Percentiles rank a stretch among this genome's conserved stretches.
These are phyloP conservation scores for Teunomyces barrocoloradensis DNA, from an alignment of 805 yeast species.

Conservation along the genomic window DNA sequence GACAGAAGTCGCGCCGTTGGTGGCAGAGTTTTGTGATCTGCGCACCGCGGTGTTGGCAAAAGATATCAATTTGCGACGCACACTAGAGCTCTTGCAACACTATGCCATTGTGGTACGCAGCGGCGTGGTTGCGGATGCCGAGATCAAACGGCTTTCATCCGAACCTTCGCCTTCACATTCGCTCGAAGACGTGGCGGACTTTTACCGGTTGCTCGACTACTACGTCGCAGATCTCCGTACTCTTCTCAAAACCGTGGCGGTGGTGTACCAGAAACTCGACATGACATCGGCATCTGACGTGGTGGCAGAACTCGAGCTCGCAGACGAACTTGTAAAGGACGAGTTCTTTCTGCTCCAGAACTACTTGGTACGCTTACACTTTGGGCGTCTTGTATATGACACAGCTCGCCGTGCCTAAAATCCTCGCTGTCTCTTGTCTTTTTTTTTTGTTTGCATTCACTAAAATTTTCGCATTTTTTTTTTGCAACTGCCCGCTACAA, in stretches of 20 bases:
- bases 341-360: neutral
- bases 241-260: neutral
- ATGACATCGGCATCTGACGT: neutral
- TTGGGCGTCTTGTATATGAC: neutral
- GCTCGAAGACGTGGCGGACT: neutral
- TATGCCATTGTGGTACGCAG: neutral
- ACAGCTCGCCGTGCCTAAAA: neutral
- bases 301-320: neutral
- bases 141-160: too few relatives aligned
- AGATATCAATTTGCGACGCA: neutral
- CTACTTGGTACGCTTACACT: neutral
- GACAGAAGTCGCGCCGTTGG: neutral
- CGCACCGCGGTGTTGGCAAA: neutral
- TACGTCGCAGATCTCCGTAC: neutral
- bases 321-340: neutral
- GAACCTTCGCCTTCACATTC: too few relatives aligned
- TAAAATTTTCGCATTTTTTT: neutral
- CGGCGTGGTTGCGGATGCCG: neutral
- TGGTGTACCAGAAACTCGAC: conserved; percentile 1
- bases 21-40: neutral
- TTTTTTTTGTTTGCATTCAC: neutral
- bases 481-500: conserved; percentile 4
- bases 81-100: neutral
- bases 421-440: too few relatives aligned
- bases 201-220: neutral